Conservation (phyloP, 2,329 filamentous ascomycete genomes). For the Monosporascus ibericus region DNA sequence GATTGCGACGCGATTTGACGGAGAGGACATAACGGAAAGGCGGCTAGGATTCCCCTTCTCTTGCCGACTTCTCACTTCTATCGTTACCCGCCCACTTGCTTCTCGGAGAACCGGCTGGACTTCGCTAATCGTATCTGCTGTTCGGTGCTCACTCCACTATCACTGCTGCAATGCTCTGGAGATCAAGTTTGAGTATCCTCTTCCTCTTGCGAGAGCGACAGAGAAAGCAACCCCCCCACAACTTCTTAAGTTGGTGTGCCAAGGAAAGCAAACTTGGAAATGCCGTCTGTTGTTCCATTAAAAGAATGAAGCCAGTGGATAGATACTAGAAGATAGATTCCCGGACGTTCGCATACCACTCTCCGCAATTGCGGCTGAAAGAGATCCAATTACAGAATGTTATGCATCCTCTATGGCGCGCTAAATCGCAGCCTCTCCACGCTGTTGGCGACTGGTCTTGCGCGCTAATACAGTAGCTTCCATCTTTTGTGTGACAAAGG, state of each 20-base stretch:
- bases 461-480: conserved; percentile 1
- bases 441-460: neutral
- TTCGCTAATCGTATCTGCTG: too few relatives aligned
- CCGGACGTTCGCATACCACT: neutral
- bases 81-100: too few relatives aligned
- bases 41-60: too few relatives aligned
- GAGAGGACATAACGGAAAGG: too few relatives aligned
- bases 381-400: neutral
- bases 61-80: too few relatives aligned
- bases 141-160: too few relatives aligned
- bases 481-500: conserved; percentile 2
- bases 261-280: too few relatives aligned
- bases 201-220: conserved; percentile 4
- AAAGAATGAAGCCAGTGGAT: too few relatives aligned
- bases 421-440: neutral
- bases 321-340: too few relatives aligned
- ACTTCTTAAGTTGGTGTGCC: neutral
- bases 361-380: neutral
- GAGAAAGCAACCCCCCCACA: neutral
- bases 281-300: too few relatives aligned
- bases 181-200: neutral
- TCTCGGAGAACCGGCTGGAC: too few relatives aligned
- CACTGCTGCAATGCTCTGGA: neutral
- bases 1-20: too few relatives aligned
- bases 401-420: neutral